These are phyloP conservation scores for Fusarium concolor DNA, from an alignment of 2,329 filamentous ascomycete species.

Conservation along the genomic window DNA sequence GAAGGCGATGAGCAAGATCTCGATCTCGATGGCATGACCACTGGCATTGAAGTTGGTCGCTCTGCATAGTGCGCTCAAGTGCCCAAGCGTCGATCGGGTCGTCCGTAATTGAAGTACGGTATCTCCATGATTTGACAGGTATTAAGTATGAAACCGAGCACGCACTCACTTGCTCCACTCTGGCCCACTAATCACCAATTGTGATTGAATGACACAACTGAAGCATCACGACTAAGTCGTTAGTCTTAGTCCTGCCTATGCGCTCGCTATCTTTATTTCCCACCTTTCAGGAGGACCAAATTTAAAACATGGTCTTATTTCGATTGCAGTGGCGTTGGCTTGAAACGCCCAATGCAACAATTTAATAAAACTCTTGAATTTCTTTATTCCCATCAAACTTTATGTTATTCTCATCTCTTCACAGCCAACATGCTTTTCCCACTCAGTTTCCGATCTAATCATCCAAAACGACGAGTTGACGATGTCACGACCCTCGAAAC, in stretches of 20 bases:
- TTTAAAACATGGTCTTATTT: no score
- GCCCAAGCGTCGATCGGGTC: background rate
- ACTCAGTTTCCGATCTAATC: background rate
- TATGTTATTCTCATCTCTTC: background rate
- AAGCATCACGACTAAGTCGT: no score
- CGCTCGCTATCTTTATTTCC: no score
- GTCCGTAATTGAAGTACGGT: no score
- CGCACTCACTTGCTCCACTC: no score
- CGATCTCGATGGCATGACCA: conserved; percentile 4
- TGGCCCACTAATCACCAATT: no score
- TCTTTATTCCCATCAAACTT: background rate
- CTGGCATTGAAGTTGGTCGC: conserved; percentile 1
- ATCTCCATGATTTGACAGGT: no score
- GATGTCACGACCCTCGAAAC: background rate
- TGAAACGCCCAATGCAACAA: background rate
- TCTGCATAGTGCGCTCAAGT: background rate
- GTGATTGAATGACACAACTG: background rate
- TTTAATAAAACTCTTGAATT: background rate
- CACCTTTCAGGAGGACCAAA: no score
- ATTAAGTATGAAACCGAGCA: no score
- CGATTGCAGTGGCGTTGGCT: no score
- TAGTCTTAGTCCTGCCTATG: no score
- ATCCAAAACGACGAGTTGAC: background rate
- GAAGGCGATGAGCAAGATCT: background rate
- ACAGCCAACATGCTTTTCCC: background rate